A percentile compares a stretch with the other conserved stretches of the same genome.
Evolutionary conservation across 2,329 filamentous ascomycete species (phyloP).

Genomic region (Trichophyton verrucosum): DNA sequence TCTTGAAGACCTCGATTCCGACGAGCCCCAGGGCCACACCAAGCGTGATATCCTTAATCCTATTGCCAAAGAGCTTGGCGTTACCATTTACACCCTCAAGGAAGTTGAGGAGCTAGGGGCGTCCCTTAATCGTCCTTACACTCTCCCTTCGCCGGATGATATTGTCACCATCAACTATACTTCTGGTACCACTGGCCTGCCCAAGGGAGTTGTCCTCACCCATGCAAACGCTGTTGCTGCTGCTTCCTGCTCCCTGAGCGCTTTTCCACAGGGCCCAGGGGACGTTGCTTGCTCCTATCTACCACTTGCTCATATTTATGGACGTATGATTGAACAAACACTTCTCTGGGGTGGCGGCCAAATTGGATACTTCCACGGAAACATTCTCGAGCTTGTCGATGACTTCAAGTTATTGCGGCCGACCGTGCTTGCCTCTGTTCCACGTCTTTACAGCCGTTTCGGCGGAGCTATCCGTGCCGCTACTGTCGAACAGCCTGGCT

Average conservation of each 20-base stretch:
- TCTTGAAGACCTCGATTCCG: conserved; percentile 67
- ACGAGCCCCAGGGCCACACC: conserved; percentile 62
- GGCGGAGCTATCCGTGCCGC: conserved; percentile 66
- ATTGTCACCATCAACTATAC: conserved; percentile 63
- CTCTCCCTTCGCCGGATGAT: conserved; percentile 61
- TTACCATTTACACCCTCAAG: conserved; percentile 65
- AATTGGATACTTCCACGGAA: conserved; percentile 89
- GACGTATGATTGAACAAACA: conserved; percentile 68
- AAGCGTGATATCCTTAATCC: conserved; percentile 68
- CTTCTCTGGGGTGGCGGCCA: conserved; percentile 58
- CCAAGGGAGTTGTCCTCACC: conserved; percentile 57
- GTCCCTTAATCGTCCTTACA: conserved; percentile 55
- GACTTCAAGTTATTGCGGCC: conserved; percentile 81
- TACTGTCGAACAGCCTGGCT: conserved; percentile 64
- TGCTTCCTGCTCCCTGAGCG: conserved; percentile 48
- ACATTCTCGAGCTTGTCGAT: conserved; percentile 73
- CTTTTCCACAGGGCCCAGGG: conserved; percentile 39
- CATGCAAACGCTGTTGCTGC: conserved; percentile 71
- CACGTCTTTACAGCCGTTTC: conserved; percentile 83
- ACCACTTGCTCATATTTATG: conserved; percentile 87
- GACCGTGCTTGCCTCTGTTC: conserved; percentile 75
- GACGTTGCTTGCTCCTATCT: conserved; percentile 75
- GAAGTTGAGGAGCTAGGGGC: conserved; percentile 74
- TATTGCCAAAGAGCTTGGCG: conserved; percentile 59
- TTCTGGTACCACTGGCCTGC: conserved; percentile 51